These are phyloP conservation scores for Apiospora hydei DNA, from an alignment of 2,329 filamentous ascomycete genomes.

Conservation along the genomic window DNA sequence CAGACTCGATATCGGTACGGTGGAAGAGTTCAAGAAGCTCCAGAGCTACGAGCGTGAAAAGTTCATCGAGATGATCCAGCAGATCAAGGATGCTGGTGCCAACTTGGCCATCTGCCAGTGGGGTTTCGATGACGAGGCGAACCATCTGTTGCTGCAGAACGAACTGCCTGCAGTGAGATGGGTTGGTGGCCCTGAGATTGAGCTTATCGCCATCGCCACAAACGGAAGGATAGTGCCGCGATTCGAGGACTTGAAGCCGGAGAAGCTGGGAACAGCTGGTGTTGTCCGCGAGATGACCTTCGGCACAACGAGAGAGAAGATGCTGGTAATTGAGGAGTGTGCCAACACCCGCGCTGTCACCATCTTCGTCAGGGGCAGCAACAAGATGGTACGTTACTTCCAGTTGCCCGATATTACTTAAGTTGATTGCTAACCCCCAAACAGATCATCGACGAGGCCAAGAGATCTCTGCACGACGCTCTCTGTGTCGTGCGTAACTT, in stretches of 20 bases:
- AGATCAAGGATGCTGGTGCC: constrained; percentile 96
- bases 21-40: constrained; percentile 98
- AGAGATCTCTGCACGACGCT: constrained; percentile 95
- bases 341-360: constrained; percentile 97
- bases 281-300: constrained; percentile 95
- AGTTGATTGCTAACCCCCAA: constrained; percentile 25
- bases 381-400: constrained; percentile 84
- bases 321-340: constrained; percentile 99
- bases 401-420: background rate
- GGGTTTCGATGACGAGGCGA: constrained; percentile 99
- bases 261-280: constrained; percentile 91
- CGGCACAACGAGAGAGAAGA: constrained; percentile 97
- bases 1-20: constrained; percentile 95
- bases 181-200: constrained; percentile 98
- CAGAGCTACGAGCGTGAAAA: constrained; percentile 96
- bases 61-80: constrained; percentile 97
- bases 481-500: constrained; percentile 97
- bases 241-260: constrained; percentile 90
- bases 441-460: constrained; percentile 98
- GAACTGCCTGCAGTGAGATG: constrained; percentile 93
- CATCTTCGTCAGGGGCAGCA: constrained; percentile 94
- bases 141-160: constrained; percentile 96
- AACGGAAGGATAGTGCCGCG: constrained; percentile 97
- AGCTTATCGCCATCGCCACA: constrained; percentile 97
- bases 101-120: constrained; percentile 99